Base-by-base conservation (phyloP, 1,284 basidiomycete genomes). In the Pascua sp. region DNA sequence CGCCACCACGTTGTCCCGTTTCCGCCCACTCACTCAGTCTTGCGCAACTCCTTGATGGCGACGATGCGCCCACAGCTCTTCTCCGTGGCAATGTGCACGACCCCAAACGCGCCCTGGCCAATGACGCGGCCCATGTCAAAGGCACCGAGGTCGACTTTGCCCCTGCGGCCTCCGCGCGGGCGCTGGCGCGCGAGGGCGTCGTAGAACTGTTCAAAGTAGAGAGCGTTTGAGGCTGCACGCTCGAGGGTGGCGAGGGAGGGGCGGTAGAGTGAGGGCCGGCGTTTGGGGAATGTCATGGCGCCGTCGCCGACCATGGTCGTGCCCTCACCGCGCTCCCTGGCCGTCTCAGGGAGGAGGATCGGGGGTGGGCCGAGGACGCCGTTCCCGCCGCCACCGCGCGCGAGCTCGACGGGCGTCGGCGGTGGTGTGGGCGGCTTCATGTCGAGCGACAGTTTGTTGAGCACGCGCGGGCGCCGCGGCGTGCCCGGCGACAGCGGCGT, bases 1-100 rank as follows among this genome's bases (percentile, higher is more conserved):
- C 24, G 24, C 24, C 24, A 32, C 24, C 24, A 7, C 24, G 7
- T 11, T 32, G 4, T 32, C 24, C 4, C 18, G 38, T 10, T 3
- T 15, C 15, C 5, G 7, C n/a, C n/a, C n/a, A 63, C 72, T 59
- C 49, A 76, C 76, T 97, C 94, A 57, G 86, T 86, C 80, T 98
- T 98, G 54, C 93, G 85, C 68, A 96, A 81, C 89, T 95, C 90
- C 78, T 98, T 98, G 91, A 98, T 97, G 47, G 93, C 93, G 69
- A 87, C 96, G 46, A 98, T 80, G 65, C 86, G 84, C 17, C 89
- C 89, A 32, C 24, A 32, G 12, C 86, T 85, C 24, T 84, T 82
- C 76, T 97, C 92, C 75, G 82, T 86, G 48, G 96, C 93, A 51
- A 98, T 84, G 17, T 88, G 89, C 8, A 98, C 95, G 47, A 98